A percentile compares a stretch with the other conserved stretches of the same genome.
phyloP scores from a whole-genome alignment of 768 basidiomycete species.

The Tricholoma matsutake region DNA sequence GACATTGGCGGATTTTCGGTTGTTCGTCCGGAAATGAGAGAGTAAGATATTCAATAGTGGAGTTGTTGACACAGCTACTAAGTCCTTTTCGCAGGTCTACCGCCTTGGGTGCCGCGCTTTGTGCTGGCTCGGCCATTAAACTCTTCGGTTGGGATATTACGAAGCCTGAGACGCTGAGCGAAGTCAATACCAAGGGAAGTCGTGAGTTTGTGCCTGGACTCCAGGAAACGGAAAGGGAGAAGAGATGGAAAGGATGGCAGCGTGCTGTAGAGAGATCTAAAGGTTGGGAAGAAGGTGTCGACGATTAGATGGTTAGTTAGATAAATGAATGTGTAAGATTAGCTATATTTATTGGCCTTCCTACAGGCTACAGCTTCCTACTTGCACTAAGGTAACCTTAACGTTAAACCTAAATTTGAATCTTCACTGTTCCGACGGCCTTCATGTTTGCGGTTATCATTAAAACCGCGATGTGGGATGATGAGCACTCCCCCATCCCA shows the following conservation, averaged over 20 bases:
- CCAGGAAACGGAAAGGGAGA: conserved; percentile 50
- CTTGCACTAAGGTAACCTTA: too few relatives aligned
- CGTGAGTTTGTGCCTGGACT: conserved; percentile 62
- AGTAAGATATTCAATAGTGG: conserved; percentile 50
- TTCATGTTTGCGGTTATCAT: too few relatives aligned
- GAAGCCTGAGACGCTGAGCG: conserved; percentile 74
- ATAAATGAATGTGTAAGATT: neutral
- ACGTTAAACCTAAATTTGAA: too few relatives aligned
- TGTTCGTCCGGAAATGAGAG: conserved; percentile 92
- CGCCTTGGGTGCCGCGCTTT: conserved; percentile 90
- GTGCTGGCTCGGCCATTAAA: conserved; percentile 84
- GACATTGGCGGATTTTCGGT: conserved; percentile 92
- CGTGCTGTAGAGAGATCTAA: conserved; percentile 81
- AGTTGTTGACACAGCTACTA: neutral
- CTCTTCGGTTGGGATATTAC: conserved; percentile 92
- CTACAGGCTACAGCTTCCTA: too few relatives aligned
- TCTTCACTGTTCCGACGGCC: neutral
- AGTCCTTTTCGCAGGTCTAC: conserved; percentile 62
- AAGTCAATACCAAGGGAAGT: conserved; percentile 87
- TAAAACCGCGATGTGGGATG: conserved; percentile 23
- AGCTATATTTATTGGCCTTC: neutral
- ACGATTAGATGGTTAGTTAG: conserved; percentile 12
- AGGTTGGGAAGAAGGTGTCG: conserved; percentile 72
- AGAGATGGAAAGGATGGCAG: conserved; percentile 81
- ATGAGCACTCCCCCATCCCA: conserved; percentile 59